phyloP scores from a whole-genome alignment of 139 green algal genomes.

The Eudorina sp. region DNA sequence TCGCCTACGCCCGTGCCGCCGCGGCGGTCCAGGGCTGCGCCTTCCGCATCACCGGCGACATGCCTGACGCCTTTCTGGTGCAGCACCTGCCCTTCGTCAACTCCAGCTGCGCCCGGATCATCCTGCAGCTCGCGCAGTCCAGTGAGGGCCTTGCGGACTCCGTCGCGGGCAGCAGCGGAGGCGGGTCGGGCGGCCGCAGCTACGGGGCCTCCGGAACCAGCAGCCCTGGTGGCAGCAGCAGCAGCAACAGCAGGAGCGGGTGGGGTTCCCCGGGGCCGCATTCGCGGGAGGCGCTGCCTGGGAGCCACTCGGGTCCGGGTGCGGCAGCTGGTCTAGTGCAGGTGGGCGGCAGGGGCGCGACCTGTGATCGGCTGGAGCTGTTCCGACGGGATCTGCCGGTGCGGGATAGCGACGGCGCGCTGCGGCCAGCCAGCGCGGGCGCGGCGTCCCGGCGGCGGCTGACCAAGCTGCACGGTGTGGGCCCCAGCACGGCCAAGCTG shows the following conservation, averaged over 20 bases:
- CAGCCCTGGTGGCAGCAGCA: not conserved
- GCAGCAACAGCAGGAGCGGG: not conserved
- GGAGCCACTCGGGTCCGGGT: no score
- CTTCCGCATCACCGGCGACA: slow-evolving; percentile 17
- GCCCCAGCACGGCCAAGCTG: slow-evolving; percentile 1
- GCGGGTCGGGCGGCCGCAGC: no score
- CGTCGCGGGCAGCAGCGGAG: no score
- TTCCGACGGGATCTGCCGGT: slow-evolving; percentile 22
- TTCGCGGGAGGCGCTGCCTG: no score
- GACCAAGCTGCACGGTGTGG: slow-evolving; percentile 17
- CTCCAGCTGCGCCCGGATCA: not conserved
- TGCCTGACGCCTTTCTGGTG: not conserved
- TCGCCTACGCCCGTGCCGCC: slow-evolving; percentile 41
- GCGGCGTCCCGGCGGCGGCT: slow-evolving; percentile 12
- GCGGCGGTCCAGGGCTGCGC: slow-evolving; percentile 26
- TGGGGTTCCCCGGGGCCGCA: no score
- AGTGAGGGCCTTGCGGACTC: no score
- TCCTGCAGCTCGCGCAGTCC: not conserved
- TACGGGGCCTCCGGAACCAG: no score
- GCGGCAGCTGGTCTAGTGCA: not conserved
- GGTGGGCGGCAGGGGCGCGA: not conserved
- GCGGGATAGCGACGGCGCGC: not conserved
- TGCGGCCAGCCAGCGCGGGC: slow-evolving; percentile 9
- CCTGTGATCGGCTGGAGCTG: slow-evolving; percentile 25
- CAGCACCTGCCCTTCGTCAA: slow-evolving; percentile 26